Evolutionary conservation across 306 rosid species (phyloP), one percentile per base, ranked within the genome.

Genomic region (Inga oerstediana): DNA sequence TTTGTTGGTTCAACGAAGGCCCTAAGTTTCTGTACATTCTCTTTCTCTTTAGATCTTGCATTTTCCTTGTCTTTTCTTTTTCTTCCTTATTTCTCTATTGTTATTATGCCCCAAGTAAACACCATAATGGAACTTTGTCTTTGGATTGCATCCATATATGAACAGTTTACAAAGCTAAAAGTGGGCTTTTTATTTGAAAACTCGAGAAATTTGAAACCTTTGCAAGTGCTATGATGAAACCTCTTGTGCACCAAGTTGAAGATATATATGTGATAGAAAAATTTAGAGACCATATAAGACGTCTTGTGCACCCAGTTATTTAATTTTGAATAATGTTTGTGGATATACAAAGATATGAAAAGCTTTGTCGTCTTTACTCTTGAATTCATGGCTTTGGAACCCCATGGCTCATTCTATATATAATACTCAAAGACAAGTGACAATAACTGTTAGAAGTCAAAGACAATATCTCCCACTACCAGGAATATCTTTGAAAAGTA

Each of bases 191-290:
- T 35, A 71, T 68, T 67, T 35, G 58, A 5, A 56, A 48, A 73
- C 1, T 74, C 24, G 37, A 83, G 51, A 62, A 71, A 75, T 78
- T n/a, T 51, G 15, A 78, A 83, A 95, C 99, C 99, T 71, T 92
- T 91, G 16, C 56, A 84, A 84, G 85, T n/a, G 77, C 84, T 88
- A 76, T 1, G 41, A 75, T 91, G 90, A 84, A 96, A 90, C 88
- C 93, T 89, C 92, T 88, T 92, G 81, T 92, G 98, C 88, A 92
- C 90, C 99, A 97, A 96, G 43, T 83, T 91, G 95, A 96, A 96
- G 88, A 96, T 91, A 96, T 88, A 96, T 91, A 97, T 92, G 86
- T 75, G 80, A 86, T 66, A 74, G 17, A 27, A 84, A 62, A 49
- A 65, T 22, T 41, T 5, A 64, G 19, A 30, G 15, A 34, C 35